These are phyloP conservation scores for Mycogone perniciosa DNA, from an alignment of 2,329 filamentous ascomycete species.

Conservation along the genomic window DNA sequence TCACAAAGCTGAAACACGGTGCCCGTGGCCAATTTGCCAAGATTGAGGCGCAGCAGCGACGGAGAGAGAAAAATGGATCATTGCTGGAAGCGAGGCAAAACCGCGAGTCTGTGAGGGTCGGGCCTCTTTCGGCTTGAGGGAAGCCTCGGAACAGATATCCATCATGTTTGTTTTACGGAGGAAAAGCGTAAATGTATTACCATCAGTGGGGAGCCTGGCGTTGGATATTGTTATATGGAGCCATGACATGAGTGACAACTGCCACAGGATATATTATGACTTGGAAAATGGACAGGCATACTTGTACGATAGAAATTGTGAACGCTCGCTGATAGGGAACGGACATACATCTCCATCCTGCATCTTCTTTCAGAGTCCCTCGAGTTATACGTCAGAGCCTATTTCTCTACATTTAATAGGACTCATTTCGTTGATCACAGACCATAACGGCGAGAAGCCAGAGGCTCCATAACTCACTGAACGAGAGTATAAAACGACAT, in stretches of 20 bases:
- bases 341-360: no score
- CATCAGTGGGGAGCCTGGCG: not conserved
- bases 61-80: constrained; percentile 32
- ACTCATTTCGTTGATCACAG: no score
- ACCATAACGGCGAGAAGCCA: no score
- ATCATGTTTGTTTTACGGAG: not conserved
- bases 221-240: not conserved
- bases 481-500: no score
- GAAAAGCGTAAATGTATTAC: not conserved
- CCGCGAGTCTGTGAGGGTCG: constrained; percentile 50
- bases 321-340: no score
- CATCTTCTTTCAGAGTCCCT: no score
- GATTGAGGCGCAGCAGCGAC: constrained; percentile 47
- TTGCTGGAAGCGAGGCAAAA: constrained; percentile 34
- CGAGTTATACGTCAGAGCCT: no score
- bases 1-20: constrained; percentile 84
- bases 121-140: constrained; percentile 37
- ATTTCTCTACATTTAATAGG: no score
- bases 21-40: constrained; percentile 57
- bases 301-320: no score
- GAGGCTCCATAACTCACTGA: no score
- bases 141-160: not conserved
- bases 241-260: not conserved
- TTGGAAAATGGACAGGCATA: not conserved
- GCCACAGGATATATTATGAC: not conserved